These are phyloP conservation scores for Neurospora sublineolata DNA, from an alignment of 495 filamentous ascomycete species.

Conservation along the genomic window DNA sequence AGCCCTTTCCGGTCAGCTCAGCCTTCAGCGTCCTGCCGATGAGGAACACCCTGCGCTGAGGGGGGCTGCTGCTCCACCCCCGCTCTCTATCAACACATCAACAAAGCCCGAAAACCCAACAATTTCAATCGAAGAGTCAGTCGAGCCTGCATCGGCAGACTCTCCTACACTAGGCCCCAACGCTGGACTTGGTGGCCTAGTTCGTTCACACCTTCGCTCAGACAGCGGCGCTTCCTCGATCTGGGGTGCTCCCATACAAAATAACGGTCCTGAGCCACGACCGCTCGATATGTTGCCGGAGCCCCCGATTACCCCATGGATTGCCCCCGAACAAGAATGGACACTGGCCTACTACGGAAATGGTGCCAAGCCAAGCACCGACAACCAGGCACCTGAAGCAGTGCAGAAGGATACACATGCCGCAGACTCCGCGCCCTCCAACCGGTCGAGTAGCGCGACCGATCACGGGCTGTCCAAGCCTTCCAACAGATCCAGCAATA, in stretches of 20 bases:
- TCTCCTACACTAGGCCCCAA: conserved; percentile 70
- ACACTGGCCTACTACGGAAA: conserved; percentile 24
- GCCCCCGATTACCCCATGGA: conserved; percentile 41
- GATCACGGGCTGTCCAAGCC: conserved; percentile 15
- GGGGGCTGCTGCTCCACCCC: conserved; percentile 24
- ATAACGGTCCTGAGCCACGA: conserved; percentile 23
- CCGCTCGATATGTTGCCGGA: conserved; percentile 20
- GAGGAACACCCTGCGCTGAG: conserved; percentile 37
- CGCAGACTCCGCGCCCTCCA: not conserved
- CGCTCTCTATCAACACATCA: conserved; percentile 17
- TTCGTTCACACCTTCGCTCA: conserved; percentile 74
- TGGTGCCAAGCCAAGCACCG: conserved; percentile 14
- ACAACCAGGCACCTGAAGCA: conserved; percentile 2
- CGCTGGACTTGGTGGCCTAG: conserved; percentile 65
- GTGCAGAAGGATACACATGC: conserved; percentile 4
- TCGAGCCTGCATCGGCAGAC: conserved; percentile 36
- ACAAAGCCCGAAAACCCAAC: conserved; percentile 11
- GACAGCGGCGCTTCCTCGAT: conserved; percentile 75
- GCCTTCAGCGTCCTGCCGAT: conserved; percentile 30
- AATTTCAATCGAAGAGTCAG: conserved; percentile 15
- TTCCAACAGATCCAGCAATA: conserved; percentile 21
- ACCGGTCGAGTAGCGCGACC: not conserved
- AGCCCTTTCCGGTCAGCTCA: conserved; percentile 14
- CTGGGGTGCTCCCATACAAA: conserved; percentile 34
- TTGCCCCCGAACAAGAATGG: conserved; percentile 39